Evolutionary conservation across 2,329 filamentous ascomycete genomes (phyloP).

Genomic region (Diplodia mutila): DNA sequence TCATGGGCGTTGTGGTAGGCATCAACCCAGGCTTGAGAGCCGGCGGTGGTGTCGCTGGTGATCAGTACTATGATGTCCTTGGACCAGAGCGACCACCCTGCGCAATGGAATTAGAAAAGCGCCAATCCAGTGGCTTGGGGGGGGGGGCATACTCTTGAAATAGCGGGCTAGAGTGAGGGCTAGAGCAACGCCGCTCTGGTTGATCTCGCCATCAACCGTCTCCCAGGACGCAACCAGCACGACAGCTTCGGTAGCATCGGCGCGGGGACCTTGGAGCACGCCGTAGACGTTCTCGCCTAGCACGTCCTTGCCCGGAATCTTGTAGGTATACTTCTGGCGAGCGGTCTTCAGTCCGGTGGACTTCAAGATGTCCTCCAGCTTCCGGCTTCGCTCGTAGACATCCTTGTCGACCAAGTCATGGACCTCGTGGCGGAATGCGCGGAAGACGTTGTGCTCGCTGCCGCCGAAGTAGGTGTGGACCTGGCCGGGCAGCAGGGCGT

Average conservation of each 20-base stretch:
- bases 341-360: constrained; percentile 85
- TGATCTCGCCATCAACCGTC: constrained; percentile 77
- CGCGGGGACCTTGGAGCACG: constrained; percentile 87
- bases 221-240: constrained; percentile 89
- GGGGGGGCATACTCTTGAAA: constrained; percentile 71
- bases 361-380: constrained; percentile 74
- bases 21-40: constrained; percentile 95
- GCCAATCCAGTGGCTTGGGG: background rate
- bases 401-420: constrained; percentile 59
- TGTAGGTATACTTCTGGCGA: constrained; percentile 85
- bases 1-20: constrained; percentile 93
- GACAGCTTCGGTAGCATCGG: constrained; percentile 95
- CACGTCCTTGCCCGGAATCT: constrained; percentile 72
- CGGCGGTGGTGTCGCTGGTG: constrained; percentile 83
- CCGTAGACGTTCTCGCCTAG: constrained; percentile 90
- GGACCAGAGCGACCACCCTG: constrained; percentile 94
- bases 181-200: constrained; percentile 84
- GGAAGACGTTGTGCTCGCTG: constrained; percentile 92
- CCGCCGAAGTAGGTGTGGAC: constrained; percentile 98
- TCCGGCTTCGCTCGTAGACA: constrained; percentile 60
- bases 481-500: constrained; percentile 91
- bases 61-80: constrained; percentile 96
- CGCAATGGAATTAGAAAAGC: background rate
- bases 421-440: constrained; percentile 86
- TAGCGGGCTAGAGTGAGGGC: constrained; percentile 87